Percentiles rank a stretch among this genome's conserved stretches.
phyloP scores from a whole-genome alignment of 352 stramenopile species.

The Phytophthora uliginosa region DNA sequence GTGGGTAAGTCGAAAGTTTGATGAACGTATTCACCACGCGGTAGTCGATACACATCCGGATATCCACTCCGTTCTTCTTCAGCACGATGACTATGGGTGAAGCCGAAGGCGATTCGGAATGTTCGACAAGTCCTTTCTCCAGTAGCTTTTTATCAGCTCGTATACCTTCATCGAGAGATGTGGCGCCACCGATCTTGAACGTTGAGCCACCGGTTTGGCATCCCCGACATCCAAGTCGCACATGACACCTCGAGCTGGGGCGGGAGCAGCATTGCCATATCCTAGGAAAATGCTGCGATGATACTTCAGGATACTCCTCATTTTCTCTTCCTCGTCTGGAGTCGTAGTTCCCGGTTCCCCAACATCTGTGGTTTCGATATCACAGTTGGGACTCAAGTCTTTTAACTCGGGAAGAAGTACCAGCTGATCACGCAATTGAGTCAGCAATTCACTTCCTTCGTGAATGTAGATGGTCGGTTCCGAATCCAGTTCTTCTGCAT shows the following conservation, averaged over 20 bases:
- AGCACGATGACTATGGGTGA: constrained; percentile 2
- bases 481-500: too few relatives aligned
- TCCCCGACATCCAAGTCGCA: neutral
- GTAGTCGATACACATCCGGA: constrained; percentile 35
- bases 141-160: constrained; percentile 10
- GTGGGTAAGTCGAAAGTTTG: constrained; percentile 23
- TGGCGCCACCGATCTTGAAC: neutral
- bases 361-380: too few relatives aligned
- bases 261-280: neutral
- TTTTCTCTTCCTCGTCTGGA: too few relatives aligned
- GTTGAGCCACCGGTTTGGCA: neutral
- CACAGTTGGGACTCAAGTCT: too few relatives aligned
- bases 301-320: neutral
- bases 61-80: constrained; percentile 14
- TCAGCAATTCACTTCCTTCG: too few relatives aligned
- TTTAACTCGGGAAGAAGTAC: too few relatives aligned
- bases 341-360: too few relatives aligned
- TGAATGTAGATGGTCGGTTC: too few relatives aligned
- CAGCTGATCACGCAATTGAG: too few relatives aligned
- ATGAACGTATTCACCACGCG: constrained; percentile 21
- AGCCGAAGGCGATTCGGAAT: neutral
- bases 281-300: neutral
- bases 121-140: constrained; percentile 2
- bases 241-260: neutral
- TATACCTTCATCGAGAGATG: constrained; percentile 6